Evolutionary conservation across 2,329 filamentous ascomycete genomes (phyloP).

Genomic region (Fusarium nanum): DNA sequence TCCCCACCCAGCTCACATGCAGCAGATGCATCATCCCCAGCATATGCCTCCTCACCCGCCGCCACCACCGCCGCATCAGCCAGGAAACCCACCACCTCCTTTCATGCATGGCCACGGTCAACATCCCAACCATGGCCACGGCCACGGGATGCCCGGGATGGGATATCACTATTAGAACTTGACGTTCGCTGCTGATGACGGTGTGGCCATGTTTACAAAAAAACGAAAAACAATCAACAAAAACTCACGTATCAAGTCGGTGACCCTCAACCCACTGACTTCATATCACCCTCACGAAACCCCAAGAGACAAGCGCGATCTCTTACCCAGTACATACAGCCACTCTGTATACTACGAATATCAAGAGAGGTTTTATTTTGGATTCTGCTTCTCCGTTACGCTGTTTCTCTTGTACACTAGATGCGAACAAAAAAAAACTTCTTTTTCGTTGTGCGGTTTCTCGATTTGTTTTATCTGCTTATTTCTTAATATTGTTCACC

Average conservation of each 20-base stretch:
- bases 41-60: slow-evolving; percentile 34
- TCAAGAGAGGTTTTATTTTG: slow-evolving; percentile 42
- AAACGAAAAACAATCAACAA: slow-evolving; percentile 11
- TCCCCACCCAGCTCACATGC: slow-evolving; percentile 31
- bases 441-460: slow-evolving; percentile 8
- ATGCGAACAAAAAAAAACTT: slow-evolving; percentile 9
- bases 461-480: slow-evolving; percentile 1
- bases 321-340: slow-evolving; percentile 37
- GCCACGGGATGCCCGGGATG: slow-evolving; percentile 45
- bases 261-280: slow-evolving; percentile 2
- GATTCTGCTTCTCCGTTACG: slow-evolving; percentile 29
- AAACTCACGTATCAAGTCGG: slow-evolving; percentile 7
- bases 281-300: slow-evolving; percentile 29
- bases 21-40: slow-evolving; percentile 38
- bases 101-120: slow-evolving; percentile 43
- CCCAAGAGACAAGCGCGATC: slow-evolving; percentile 14
- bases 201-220: neutral
- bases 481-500: slow-evolving; percentile 14
- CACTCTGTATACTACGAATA: slow-evolving; percentile 42
- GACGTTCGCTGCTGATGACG: neutral
- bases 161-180: slow-evolving; percentile 43
- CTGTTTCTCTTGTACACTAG: slow-evolving; percentile 43
- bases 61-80: slow-evolving; percentile 39
- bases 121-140: slow-evolving; percentile 22
- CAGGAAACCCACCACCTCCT: slow-evolving; percentile 30